Percentiles rank a stretch among this genome's conserved stretches.
Conservation (phyloP, 805 yeast species). For the Lachancea quebecensis region DNA sequence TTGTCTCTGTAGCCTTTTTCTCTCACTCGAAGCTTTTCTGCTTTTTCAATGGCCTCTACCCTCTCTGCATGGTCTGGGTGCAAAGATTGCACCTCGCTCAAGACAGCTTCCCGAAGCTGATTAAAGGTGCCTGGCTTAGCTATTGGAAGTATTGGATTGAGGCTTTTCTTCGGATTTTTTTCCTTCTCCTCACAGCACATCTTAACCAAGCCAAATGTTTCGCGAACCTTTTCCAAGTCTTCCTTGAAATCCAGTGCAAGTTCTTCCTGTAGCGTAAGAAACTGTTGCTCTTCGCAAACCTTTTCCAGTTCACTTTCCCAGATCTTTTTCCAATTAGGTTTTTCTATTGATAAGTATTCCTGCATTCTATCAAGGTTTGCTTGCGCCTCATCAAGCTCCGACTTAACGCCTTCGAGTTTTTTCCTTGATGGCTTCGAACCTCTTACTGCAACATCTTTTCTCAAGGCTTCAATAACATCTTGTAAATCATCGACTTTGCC, state of each 20-base stretch:
- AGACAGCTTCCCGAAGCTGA: conserved; percentile 64
- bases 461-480: conserved; percentile 79
- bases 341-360: conserved; percentile 60
- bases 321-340: conserved; percentile 78
- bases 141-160: conserved; percentile 36
- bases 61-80: conserved; percentile 81
- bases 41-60: conserved; percentile 80
- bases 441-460: conserved; percentile 87
- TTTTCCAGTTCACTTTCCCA: conserved; percentile 90
- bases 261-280: conserved; percentile 83
- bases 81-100: conserved; percentile 71
- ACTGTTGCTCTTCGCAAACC: conserved; percentile 91
- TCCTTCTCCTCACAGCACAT: conserved; percentile 73
- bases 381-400: conserved; percentile 58
- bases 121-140: conserved; percentile 60
- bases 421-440: conserved; percentile 76
- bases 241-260: conserved; percentile 70
- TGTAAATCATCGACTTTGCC: conserved; percentile 85
- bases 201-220: conserved; percentile 75
- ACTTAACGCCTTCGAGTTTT: conserved; percentile 58
- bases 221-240: conserved; percentile 72
- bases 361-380: conserved; percentile 45
- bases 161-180: conserved; percentile 45
- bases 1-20: conserved; percentile 51
- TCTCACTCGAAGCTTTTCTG: conserved; percentile 71